phyloP scores from a whole-genome alignment of 2,329 filamentous ascomycete species.

The Sclerotinia subarctica region DNA sequence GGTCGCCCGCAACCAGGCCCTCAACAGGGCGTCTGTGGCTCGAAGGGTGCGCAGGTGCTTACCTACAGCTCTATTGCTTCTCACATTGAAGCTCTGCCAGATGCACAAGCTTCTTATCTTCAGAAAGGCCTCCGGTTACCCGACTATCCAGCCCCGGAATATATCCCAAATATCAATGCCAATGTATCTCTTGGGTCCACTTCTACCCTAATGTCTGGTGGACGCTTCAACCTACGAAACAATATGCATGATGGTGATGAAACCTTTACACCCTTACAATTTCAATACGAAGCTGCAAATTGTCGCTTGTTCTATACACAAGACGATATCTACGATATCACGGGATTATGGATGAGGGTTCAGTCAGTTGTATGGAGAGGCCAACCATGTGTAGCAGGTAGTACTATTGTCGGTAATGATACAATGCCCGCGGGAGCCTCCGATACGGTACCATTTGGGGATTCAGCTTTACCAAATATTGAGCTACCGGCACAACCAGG shows the following conservation, averaged over 20 bases:
- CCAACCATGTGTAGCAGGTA: constrained; percentile 38
- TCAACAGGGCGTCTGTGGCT: constrained; percentile 63
- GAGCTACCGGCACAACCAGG: background rate
- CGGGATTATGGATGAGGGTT: constrained; percentile 49
- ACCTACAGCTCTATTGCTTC: background rate
- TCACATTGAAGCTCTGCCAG: background rate
- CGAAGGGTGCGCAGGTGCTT: constrained; percentile 50
- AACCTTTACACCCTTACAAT: constrained; percentile 50
- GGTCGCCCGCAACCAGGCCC: constrained; percentile 52
- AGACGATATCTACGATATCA: constrained; percentile 40
- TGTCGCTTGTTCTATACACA: constrained; percentile 59
- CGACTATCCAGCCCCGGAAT: constrained; percentile 34
- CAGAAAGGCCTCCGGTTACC: constrained; percentile 18
- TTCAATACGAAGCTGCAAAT: constrained; percentile 57
- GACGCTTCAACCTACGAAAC: constrained; percentile 33
- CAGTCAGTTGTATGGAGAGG: constrained; percentile 42
- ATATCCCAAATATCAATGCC: constrained; percentile 38
- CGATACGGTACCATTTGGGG: constrained; percentile 12
- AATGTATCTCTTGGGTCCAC: background rate
- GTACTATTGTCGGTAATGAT: background rate
- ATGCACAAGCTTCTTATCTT: constrained; percentile 6
- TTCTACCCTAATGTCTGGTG: background rate
- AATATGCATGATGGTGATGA: constrained; percentile 35
- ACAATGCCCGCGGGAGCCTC: constrained; percentile 8
- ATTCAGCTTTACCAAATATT: constrained; percentile 7